Base-by-base conservation (phyloP, 306 rosid genomes). In the Prinsepia uniflora region DNA sequence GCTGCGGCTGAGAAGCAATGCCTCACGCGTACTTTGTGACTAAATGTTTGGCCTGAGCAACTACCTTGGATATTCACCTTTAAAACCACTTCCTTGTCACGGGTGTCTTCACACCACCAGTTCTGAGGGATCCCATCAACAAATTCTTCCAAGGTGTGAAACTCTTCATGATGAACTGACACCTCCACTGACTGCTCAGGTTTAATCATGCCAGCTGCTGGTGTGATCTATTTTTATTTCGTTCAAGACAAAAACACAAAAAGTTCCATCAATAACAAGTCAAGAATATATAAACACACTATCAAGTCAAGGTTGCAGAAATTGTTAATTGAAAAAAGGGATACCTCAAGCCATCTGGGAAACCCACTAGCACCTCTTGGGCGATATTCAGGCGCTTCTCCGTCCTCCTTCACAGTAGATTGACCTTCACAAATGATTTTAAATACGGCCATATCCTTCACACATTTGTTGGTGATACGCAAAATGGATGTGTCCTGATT, bases 291-390 rank as follows among this genome's bases (percentile, higher is more conserved):
- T 30, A 30, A 24, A 24, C 4, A 30, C 4, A 30, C 36, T 3
- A 30, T 30, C 36, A 30, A 30, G 4, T 30, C 36, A 30, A 30
- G 36, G 36, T 30, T 2, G 56, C 40, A 15, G 45, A 15, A 70
- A 76, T 34, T 53, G 52, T 46, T 73, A 30, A 1, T 30, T 30
- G 57, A 22, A 53, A 22, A n/a, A 17, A 8, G 22, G 5, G 41
- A 24, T 89, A 95, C 99, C 99, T 95, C 97, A 61, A 95, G 96
- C 97, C 97, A 95, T 85, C 96, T 80, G 60, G 99, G 97, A 81
- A 95, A 84, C 67, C 96, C 99, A 19, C 82, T 83, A 65, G 91
- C 97, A 45, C 86, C 91, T 83, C 91, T 83, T 53, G 96, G 86
- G 62, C 57, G 84, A 83, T 72, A 89, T 10, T 76, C 80, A 6